Base-by-base conservation (phyloP, 805 yeast species). In the Saccharomycopsis javanensis region DNA sequence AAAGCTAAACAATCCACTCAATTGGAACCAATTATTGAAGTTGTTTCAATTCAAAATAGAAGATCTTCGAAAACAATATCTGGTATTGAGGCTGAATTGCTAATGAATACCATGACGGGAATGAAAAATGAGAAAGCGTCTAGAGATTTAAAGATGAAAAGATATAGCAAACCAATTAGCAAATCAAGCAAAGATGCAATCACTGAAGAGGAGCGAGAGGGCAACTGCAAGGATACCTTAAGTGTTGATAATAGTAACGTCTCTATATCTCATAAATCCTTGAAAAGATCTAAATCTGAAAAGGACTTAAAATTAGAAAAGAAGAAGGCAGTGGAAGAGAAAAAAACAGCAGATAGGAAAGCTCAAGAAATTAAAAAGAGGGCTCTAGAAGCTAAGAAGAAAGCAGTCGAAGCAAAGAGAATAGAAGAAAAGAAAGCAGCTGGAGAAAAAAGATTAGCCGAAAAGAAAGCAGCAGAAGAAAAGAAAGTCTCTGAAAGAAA, bases 11-110 rank as follows among this genome's bases (percentile, higher is more conserved):
- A 53, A 42, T 15, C 27, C 13, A 23, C 30, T 4, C 35, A 51
- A 20, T 53, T 58, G 34, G 61, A 58, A 23, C 61, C 61, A 11
- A 58, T 58, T 25, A 31, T 56, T 33, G 61, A 58, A 34, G 61
- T 58, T 30, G 45, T 53, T 15, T 58, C 61, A 2, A 51, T 58
- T 13, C 37, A 35, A 38, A 59, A 58, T 25, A 51, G 58, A 16
- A 58, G 56, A 58, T 45, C 48, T n/a, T 55, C 58, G 10, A 35
- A 42, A n/a, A 57, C 53, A 6, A 27, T 57, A 11, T 35, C 31
- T 10, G 60, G 60, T n/a, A 54, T 58, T 20, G 60, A 58, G 50
- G 60, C 60, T 16, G 56, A 58, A 33, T 35, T 58, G 23, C 45
- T 55, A 55, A 23, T 42, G 50, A 58, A 57, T 23, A 58, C 60